Evolutionary conservation across 73 alveolate genomes (phyloP), one percentile per base, ranked within the genome.

Genomic region (Stentor coeruleus): DNA sequence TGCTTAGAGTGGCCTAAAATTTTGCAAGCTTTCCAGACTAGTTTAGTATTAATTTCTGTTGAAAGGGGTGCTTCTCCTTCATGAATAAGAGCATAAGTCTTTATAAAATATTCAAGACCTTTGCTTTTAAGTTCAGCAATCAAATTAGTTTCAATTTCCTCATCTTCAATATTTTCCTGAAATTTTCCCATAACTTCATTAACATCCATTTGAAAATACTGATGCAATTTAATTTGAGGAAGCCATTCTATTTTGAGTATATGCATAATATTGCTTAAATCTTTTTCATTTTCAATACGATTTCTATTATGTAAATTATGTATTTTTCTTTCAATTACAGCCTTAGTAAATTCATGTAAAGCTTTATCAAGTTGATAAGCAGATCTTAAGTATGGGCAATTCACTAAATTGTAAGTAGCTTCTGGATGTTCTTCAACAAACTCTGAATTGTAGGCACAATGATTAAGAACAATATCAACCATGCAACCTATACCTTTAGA

Each of bases 381-480:
- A 59, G 92, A 81, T 66, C 82, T 80, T 79, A 94, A 86, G 83
- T 91, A 86, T 15, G 96, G 95, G 42, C 93, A 77, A 81, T 92
- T 93, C 66, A 85, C 94, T 14, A 93, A 87, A 86, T 94, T 91
- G 83, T 92, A 94, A 6, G 92, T 94, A 38, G 95, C 89, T 81
- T 92, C 96, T 0, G 98, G 98, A 39, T 92, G 94, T 0, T 87
- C 90, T 59, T 81, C 80, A 1, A 94, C 74, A 93, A 95, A 94
- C 33, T 89, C 94, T 20, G 93, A 81, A 79, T 92, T 88, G 66
- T 82, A 83, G 1, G 98, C 96, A n/a, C 97, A 91, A 77, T 94
- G 98, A 86, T 94, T 94, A 31, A 94, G 88, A 73, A 94, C 98
- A 36, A 94, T 88, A 82, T 94, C 98, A 35, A 89, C 89, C 15